Conservation (phyloP, 1,139 yeast species). For the Kurtzmaniella quercitrusa region DNA sequence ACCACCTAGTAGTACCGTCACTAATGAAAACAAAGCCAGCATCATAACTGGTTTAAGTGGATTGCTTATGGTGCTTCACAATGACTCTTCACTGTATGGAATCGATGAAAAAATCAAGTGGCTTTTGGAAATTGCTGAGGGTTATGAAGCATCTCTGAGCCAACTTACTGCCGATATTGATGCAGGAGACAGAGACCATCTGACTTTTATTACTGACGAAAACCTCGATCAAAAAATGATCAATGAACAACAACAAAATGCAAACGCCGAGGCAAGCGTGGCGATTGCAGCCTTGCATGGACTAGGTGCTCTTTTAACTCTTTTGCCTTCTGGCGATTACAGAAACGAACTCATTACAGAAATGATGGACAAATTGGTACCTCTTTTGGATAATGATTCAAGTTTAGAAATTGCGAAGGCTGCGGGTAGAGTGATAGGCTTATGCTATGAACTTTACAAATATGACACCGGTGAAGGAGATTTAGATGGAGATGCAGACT, state of each 20-base stretch:
- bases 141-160: constrained; percentile 35
- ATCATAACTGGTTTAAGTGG: constrained; percentile 44
- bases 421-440: constrained; percentile 58
- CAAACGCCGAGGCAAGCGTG: constrained; percentile 33
- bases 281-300: constrained; percentile 48
- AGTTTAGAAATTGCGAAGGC: constrained; percentile 44
- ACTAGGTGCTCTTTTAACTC: constrained; percentile 42
- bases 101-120: constrained; percentile 42
- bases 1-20: constrained; percentile 25
- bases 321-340: constrained; percentile 35
- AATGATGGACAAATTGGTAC: constrained; percentile 34
- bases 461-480: constrained; percentile 35
- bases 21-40: constrained; percentile 38
- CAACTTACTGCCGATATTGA: constrained; percentile 29
- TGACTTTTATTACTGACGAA: constrained; percentile 37
- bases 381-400: constrained; percentile 41
- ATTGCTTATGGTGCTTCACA: constrained; percentile 41
- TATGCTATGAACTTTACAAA: constrained; percentile 55
- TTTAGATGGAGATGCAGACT: constrained; percentile 27
- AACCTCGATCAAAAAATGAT: constrained; percentile 35
- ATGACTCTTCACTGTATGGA: constrained; percentile 49
- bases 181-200: constrained; percentile 42
- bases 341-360: constrained; percentile 41
- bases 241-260: constrained; percentile 30
- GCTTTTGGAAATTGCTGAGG: constrained; percentile 46